Evolutionary conservation across 2,329 filamentous ascomycete genomes (phyloP), one percentile per base, ranked within the genome.

Genomic region (Colletotrichum sp.): DNA sequence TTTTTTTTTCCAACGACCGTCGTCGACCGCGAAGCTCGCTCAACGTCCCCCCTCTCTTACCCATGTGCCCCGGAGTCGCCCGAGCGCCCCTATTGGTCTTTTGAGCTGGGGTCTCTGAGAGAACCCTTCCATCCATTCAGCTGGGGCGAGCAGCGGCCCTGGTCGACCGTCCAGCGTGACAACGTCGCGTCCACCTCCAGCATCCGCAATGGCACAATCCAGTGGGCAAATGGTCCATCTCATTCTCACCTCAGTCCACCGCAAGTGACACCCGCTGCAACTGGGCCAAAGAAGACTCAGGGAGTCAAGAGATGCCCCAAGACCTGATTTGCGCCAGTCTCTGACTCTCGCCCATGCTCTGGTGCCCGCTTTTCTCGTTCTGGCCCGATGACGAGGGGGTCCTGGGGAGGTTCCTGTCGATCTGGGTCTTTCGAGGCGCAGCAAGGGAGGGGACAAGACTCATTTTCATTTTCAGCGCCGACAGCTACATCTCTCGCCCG

Each of bases 401-500:
- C 59, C 59, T 34, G 30, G 59, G 30, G 59, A 52, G 59, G 64
- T 65, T 74, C 74, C 60, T 69, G 65, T 65, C 57, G 74, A 76
- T 76, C 74, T 74, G 65, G 70, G 70, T 76, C 70, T 68, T 73
- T 60, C 26, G 74, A 66, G 70, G 74, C 74, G 70, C 74, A 76
- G 74, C 74, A 76, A 74, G 70, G 68, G 68, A 71, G 57, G 34
- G 18, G 32, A 52, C 44, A 52, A 49, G 36, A 63, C 68, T 57
- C 68, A 71, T 63, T 63, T 36, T 70, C 57, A 52, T 63, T 70
- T 52, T 70, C 57, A 62, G 59, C 68, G 28, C 68, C 68, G 59
- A 52, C 28, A 32, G 36, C 28, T 24, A 70, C 36, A 24, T 49
- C 66, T 59, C 32, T 34, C 55, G 55, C n/a, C 34, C 55, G 26